Evolutionary conservation across 257 asterid species (phyloP), one percentile per base, ranked within the genome.

Genomic region (Solanum tarijense): DNA sequence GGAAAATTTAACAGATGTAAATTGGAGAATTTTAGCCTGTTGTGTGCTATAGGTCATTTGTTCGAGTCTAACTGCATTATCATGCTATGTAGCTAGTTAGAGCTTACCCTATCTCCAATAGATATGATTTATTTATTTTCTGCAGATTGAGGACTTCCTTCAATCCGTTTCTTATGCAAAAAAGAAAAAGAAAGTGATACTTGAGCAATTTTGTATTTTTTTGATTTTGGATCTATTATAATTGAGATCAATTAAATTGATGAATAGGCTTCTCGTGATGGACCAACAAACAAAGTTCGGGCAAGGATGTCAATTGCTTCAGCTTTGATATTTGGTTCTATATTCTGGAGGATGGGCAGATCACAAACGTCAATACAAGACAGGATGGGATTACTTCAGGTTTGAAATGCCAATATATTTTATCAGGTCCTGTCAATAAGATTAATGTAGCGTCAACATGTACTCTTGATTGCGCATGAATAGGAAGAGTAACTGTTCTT

Each of bases 361-460:
- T 96, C 98, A 36, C 99, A 97, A 91, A 93, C 99, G 41, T 94
- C 99, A 55, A 96, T 96, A 91, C 99, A 95, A 92, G 99, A 97
- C 90, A 93, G 99, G 90, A 89, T 94, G 96, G 99, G 99, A 88
- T 90, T 96, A 92, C 99, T 97, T 92, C 99, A 97, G 98, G 99
- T 96, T 48, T 5, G 41, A 81, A 46, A 48, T 81, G 69, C 7
- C 85, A 43, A 10, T 79, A 46, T 43, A 41, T 13, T 25, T 12
- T 79, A 7, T 78, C 62, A n/a, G 84, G 14, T 79, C 36, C 66
- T 79, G 65, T 79, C 11, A 16, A 29, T 79, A 27, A 79, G 66
- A 43, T 27, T 43, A 46, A 43, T 43, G n/a, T 79, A 43, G 66
- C 5, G 3, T 46, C 25, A 7, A 79, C 66, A 43, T 14, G 66